Evolutionary conservation across 2,329 filamentous ascomycete species (phyloP).

Genomic region (Proliferodiscus dingleyae): DNA sequence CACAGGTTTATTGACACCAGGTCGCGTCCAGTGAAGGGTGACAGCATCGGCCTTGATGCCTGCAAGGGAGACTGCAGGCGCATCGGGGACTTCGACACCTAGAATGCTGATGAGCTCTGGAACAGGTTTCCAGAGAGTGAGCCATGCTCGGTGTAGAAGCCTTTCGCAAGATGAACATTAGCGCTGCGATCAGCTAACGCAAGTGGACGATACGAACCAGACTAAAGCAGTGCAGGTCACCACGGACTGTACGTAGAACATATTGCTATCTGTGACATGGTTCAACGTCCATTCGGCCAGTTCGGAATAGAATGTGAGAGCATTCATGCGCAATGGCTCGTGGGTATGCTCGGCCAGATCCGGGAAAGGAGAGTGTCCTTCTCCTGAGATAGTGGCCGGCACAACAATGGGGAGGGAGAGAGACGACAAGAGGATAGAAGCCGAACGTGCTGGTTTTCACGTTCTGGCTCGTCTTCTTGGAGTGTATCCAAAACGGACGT

Average conservation of each 20-base stretch:
- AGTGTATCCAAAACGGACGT: background rate
- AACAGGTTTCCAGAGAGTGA: conserved; percentile 85
- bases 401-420: background rate
- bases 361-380: background rate
- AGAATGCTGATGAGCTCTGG: conserved; percentile 86
- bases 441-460: background rate
- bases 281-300: conserved; percentile 30
- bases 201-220: conserved; percentile 23
- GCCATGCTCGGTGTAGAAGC: conserved; percentile 80
- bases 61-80: conserved; percentile 84
- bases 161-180: conserved; percentile 39
- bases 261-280: conserved; percentile 30
- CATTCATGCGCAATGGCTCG: conserved; percentile 29
- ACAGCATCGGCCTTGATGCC: conserved; percentile 84
- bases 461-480: background rate
- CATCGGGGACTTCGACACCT: conserved; percentile 86
- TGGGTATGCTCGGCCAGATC: background rate
- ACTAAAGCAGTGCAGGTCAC: conserved; percentile 30
- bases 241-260: conserved; percentile 31
- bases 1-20: conserved; percentile 60
- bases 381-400: background rate
- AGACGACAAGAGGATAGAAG: background rate
- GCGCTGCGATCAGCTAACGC: background rate
- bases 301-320: conserved; percentile 28
- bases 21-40: conserved; percentile 84